phyloP scores from a whole-genome alignment of 768 basidiomycete species.

The Mycena amicta region DNA sequence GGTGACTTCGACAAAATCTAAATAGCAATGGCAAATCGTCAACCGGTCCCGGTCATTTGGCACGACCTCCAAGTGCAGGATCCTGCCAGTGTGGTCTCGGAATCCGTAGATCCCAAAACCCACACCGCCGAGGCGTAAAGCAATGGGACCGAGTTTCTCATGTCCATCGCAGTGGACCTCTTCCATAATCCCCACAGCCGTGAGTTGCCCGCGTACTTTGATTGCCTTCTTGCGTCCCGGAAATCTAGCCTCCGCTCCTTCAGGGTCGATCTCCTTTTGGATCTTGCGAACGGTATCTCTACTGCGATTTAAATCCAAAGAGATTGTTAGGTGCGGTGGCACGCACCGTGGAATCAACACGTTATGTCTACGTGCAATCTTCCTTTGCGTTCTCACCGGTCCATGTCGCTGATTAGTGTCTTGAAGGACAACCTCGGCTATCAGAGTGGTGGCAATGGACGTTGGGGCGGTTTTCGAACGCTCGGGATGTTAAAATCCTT shows the following conservation, averaged over 20 bases:
- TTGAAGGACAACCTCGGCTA: neutral
- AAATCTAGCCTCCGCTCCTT: constrained; percentile 1
- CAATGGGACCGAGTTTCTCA: neutral
- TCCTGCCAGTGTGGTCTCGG: neutral
- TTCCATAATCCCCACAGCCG: neutral
- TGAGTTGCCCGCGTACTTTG: neutral
- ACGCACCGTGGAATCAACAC: neutral
- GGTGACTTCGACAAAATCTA: constrained; percentile 5
- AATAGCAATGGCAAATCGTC: constrained; percentile 5
- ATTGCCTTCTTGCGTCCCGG: neutral
- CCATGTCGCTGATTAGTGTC: neutral
- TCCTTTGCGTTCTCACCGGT: neutral
- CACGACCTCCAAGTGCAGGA: constrained; percentile 3
- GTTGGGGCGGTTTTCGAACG: neutral
- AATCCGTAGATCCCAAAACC: constrained; percentile 14
- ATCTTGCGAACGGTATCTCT: constrained; percentile 8
- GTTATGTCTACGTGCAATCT: neutral
- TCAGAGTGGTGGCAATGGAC: neutral
- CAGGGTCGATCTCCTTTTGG: neutral
- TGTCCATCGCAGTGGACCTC: neutral
- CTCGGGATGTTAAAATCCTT: neutral
- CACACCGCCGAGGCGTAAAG: constrained; percentile 2
- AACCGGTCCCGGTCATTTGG: neutral
- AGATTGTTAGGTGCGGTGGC: no score
- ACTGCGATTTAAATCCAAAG: no score